A percentile compares a stretch with the other conserved stretches of the same genome.
These are phyloP conservation scores for Bisporella sp. DNA, from an alignment of 2,329 filamentous ascomycete genomes.

Conservation along the genomic window DNA sequence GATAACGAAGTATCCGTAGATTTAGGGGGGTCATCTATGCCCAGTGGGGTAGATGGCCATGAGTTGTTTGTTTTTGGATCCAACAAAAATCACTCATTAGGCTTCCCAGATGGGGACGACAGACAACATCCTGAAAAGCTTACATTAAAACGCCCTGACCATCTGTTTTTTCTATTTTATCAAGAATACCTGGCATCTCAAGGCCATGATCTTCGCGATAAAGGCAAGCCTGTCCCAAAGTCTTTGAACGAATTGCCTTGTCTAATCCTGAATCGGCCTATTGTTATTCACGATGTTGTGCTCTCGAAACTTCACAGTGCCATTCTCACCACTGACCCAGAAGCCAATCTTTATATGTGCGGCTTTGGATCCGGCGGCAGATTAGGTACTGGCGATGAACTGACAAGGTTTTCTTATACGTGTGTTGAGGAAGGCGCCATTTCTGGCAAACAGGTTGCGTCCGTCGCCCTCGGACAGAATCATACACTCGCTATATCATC, in stretches of 20 bases:
- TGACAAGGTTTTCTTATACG: conserved; percentile 78
- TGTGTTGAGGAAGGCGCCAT: conserved; percentile 72
- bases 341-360: conserved; percentile 87
- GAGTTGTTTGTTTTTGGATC: conserved; percentile 93
- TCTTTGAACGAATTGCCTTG: conserved; percentile 55
- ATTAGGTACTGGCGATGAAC: conserved; percentile 83
- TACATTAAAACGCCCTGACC: conserved; percentile 65
- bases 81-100: conserved; percentile 89
- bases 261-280: conserved; percentile 61
- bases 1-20: conserved; percentile 29
- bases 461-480: conserved; percentile 84
- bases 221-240: conserved; percentile 20
- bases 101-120: conserved; percentile 92
- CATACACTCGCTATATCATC: conserved; percentile 81
- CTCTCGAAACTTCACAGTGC: conserved; percentile 92
- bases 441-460: conserved; percentile 63
- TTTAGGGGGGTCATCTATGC: neutral
- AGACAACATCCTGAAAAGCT: conserved; percentile 88
- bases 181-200: conserved; percentile 51
- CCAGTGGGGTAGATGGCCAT: conserved; percentile 51
- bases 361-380: conserved; percentile 87
- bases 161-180: conserved; percentile 68
- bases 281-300: conserved; percentile 72
- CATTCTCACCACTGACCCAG: conserved; percentile 76
- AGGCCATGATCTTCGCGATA: conserved; percentile 3